These are phyloP conservation scores for Suillus luteus DNA, from an alignment of 768 basidiomycete species.

Conservation along the genomic window DNA sequence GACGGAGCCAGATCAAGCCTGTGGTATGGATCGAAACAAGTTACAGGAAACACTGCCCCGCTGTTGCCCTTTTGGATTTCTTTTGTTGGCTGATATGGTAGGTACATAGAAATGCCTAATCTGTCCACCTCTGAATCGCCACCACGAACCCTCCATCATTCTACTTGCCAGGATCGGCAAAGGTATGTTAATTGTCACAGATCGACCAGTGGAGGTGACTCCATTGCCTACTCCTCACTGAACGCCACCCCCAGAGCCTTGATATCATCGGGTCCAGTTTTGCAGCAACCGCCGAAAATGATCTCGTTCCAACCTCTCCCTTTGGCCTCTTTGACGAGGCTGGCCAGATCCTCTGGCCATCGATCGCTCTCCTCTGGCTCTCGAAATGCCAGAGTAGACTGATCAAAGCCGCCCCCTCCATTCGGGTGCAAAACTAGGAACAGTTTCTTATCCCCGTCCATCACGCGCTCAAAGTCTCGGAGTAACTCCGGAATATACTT, in stretches of 20 bases:
- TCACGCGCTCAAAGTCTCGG: conserved; percentile 35
- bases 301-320: conserved; percentile 47
- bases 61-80: neutral
- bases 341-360: conserved; percentile 41
- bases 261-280: conserved; percentile 57
- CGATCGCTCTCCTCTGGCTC: conserved; percentile 7
- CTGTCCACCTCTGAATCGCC: neutral
- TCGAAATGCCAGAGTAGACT: conserved; percentile 46
- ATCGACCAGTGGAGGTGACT: neutral
- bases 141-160: conserved; percentile 1
- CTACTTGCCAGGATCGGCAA: neutral
- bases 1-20: neutral
- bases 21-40: neutral
- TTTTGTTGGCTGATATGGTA: conserved; percentile 5
- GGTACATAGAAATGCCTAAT: neutral
- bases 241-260: conserved; percentile 13
- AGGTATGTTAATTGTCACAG: neutral
- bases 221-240: neutral
- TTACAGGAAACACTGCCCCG: neutral
- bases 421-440: conserved; percentile 76
- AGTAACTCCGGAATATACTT: conserved; percentile 45
- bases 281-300: conserved; percentile 72
- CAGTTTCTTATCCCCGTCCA: conserved; percentile 31
- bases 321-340: conserved; percentile 25
- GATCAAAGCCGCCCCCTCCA: conserved; percentile 59